These are phyloP conservation scores for Meira nashicola DNA, from an alignment of 1,284 basidiomycete genomes.

Conservation along the genomic window DNA sequence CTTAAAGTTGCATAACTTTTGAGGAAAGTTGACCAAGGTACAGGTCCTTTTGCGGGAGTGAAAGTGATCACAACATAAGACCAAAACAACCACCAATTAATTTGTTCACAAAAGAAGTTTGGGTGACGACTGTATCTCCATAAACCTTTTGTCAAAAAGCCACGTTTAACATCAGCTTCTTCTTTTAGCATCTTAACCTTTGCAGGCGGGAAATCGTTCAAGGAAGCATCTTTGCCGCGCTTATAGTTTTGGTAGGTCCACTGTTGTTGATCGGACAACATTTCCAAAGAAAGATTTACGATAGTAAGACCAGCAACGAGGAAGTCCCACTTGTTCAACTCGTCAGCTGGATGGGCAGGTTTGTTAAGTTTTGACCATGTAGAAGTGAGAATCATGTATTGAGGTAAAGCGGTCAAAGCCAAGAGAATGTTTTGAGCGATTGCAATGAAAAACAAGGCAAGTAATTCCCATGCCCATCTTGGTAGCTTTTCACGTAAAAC, in stretches of 20 bases:
- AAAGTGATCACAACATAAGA: slow-evolving; percentile 48
- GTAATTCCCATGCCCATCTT: slow-evolving; percentile 67
- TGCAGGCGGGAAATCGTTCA: slow-evolving; percentile 20
- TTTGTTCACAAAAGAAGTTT: slow-evolving; percentile 83
- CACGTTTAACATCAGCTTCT: slow-evolving; percentile 64
- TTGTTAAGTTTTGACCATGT: slow-evolving; percentile 48
- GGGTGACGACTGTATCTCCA: slow-evolving; percentile 85
- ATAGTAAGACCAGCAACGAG: slow-evolving; percentile 63
- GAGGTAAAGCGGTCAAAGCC: slow-evolving; percentile 58
- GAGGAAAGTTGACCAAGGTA: slow-evolving; percentile 33
- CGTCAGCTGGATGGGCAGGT: slow-evolving; percentile 47
- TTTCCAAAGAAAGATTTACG: slow-evolving; percentile 65
- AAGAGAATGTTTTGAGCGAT: slow-evolving; percentile 74
- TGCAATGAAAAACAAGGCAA: slow-evolving; percentile 77
- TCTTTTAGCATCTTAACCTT: slow-evolving; percentile 12
- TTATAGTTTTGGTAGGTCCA: slow-evolving; percentile 76
- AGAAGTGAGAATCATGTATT: slow-evolving; percentile 59
- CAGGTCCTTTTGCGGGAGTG: slow-evolving; percentile 13
- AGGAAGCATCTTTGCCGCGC: slow-evolving; percentile 53
- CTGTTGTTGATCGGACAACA: slow-evolving; percentile 84
- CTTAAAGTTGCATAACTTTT: slow-evolving; percentile 33
- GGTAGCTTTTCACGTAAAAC: slow-evolving; percentile 68
- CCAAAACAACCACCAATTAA: slow-evolving; percentile 62
- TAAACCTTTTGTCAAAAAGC: slow-evolving; percentile 77
- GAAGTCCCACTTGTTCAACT: slow-evolving; percentile 64